A percentile compares a stretch with the other conserved stretches of the same genome.
These are phyloP conservation scores for Populus trichocarpa DNA, from an alignment of 441 rosid genomes.

Conservation along the genomic window DNA sequence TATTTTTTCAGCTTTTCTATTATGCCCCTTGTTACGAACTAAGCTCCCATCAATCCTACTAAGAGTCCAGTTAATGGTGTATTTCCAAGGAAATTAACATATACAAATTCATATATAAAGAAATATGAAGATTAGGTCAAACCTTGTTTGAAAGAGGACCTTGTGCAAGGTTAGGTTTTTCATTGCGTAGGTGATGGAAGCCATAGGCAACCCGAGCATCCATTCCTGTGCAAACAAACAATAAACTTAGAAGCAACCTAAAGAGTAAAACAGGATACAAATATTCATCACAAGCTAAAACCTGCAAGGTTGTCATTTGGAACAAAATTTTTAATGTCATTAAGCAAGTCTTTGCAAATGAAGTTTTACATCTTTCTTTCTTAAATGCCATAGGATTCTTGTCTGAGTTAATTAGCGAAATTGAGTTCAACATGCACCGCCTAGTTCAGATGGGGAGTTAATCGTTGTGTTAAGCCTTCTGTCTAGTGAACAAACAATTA, in stretches of 20 bases:
- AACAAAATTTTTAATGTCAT: not conserved
- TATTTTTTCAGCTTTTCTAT: not conserved
- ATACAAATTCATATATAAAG: not conserved
- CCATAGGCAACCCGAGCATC: slow-evolving; percentile 98
- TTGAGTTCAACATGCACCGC: not conserved
- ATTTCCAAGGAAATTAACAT: not conserved
- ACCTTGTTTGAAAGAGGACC: slow-evolving; percentile 97
- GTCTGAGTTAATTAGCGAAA: not conserved
- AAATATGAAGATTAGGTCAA: slow-evolving; percentile 1
- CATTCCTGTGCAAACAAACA: slow-evolving; percentile 59
- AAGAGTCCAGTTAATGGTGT: not conserved
- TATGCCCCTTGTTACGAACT: not conserved
- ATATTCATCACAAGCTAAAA: not conserved
- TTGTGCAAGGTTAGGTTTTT: slow-evolving; percentile 89
- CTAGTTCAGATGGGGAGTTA: not conserved
- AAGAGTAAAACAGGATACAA: not conserved
- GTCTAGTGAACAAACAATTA: not conserved
- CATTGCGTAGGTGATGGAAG: slow-evolving; percentile 89
- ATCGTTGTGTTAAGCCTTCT: not conserved
- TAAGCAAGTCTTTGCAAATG: not conserved
- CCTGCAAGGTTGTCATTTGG: not conserved
- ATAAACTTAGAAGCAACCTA: slow-evolving; percentile 10
- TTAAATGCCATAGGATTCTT: not conserved
- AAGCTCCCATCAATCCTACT: not conserved
- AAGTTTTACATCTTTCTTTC: not conserved